phyloP scores from a whole-genome alignment of 306 rosid genomes.

The Dryas alaskensis region DNA sequence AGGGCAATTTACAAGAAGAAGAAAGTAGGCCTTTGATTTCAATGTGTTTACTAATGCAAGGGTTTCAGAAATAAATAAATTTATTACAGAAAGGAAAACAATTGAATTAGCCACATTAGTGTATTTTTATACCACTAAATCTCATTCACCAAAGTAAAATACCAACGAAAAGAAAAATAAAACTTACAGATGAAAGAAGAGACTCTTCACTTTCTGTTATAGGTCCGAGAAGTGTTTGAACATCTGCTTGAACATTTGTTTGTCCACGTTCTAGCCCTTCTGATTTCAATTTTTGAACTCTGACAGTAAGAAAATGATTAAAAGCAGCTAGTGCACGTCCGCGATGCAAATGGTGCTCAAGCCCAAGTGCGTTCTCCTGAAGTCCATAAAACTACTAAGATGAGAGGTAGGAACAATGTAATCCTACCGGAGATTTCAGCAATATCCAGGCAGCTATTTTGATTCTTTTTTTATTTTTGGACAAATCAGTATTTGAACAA shows the following conservation, averaged over 20 bases:
- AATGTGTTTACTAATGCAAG: background rate
- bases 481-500: background rate
- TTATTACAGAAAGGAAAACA: background rate
- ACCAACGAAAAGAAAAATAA: slow-evolving; percentile 7
- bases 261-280: slow-evolving; percentile 56
- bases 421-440: slow-evolving; percentile 16
- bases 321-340: slow-evolving; percentile 90
- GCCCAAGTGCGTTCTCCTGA: slow-evolving; percentile 81
- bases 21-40: background rate
- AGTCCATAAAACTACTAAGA: slow-evolving; percentile 26
- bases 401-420: slow-evolving; percentile 20
- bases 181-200: slow-evolving; percentile 74
- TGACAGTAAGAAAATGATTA: slow-evolving; percentile 62
- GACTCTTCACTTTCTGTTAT: slow-evolving; percentile 62
- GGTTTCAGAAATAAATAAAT: background rate
- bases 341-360: slow-evolving; percentile 92
- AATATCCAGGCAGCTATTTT: background rate
- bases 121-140: background rate
- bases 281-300: slow-evolving; percentile 76
- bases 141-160: slow-evolving; percentile 21
- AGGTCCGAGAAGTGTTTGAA: slow-evolving; percentile 80
- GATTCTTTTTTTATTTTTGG: background rate
- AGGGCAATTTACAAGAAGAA: no score
- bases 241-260: slow-evolving; percentile 73
- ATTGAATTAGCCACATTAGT: background rate